Evolutionary conservation across 1,284 basidiomycete genomes (phyloP).

Genomic region (Phellinidium pouzarii): DNA sequence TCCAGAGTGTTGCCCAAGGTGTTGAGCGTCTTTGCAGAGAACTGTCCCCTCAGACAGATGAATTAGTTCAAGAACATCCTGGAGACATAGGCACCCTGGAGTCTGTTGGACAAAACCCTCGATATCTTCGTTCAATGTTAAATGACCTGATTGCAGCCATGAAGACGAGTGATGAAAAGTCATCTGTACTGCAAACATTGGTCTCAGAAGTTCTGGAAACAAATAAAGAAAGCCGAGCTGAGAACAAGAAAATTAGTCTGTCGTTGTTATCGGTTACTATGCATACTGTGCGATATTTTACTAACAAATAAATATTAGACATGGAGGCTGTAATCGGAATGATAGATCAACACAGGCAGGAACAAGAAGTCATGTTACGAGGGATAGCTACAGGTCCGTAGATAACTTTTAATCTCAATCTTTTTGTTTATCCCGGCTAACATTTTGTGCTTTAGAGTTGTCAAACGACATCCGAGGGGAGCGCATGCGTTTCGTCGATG

Average conservation of each 20-base stretch:
- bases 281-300: conserved; percentile 19
- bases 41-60: conserved; percentile 30
- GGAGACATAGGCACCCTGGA: no score
- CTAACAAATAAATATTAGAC: conserved; percentile 28
- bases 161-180: conserved; percentile 37
- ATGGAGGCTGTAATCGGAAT: conserved; percentile 53
- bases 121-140: not conserved
- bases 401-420: conserved; percentile 2
- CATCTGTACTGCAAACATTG: conserved; percentile 37
- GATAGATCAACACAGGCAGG: conserved; percentile 59
- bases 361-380: conserved; percentile 63
- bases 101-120: not conserved
- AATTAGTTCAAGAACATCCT: not conserved
- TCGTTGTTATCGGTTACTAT: no score
- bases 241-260: no score
- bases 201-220: conserved; percentile 41
- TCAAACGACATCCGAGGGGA: conserved; percentile 79
- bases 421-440: not conserved
- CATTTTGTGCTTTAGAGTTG: conserved; percentile 57
- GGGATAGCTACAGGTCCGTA: conserved; percentile 54
- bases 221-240: conserved; percentile 34
- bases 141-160: conserved; percentile 24
- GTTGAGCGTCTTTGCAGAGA: conserved; percentile 55
- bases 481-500: conserved; percentile 77
- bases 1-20: conserved; percentile 52